A percentile compares a stretch with the other conserved stretches of the same genome.
Evolutionary conservation across 2,329 filamentous ascomycete species (phyloP).

Genomic region (Nigrospora sphaerica): DNA sequence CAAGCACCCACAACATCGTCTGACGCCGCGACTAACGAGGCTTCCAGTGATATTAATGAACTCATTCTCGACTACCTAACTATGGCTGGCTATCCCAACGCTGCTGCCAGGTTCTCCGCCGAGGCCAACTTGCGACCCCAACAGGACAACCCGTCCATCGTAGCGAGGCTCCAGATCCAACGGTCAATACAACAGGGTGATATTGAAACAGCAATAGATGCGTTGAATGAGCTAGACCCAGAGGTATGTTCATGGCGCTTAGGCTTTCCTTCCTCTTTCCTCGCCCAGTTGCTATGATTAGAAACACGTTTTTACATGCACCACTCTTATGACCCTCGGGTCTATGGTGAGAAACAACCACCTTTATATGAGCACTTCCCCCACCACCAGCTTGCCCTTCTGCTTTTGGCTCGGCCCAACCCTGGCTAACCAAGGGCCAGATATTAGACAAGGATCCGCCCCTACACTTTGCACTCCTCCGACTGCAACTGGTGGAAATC

Average conservation of each 20-base stretch:
- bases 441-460: slow-evolving; percentile 78
- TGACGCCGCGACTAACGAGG: slow-evolving; percentile 15
- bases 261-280: background rate
- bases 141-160: slow-evolving; percentile 66
- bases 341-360: slow-evolving; percentile 86
- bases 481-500: slow-evolving; percentile 87
- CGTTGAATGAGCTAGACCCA: slow-evolving; percentile 83
- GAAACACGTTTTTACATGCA: slow-evolving; percentile 89
- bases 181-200: slow-evolving; percentile 79
- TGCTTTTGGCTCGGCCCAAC: background rate
- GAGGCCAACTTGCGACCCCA: slow-evolving; percentile 82
- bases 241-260: slow-evolving; percentile 56
- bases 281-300: slow-evolving; percentile 71
- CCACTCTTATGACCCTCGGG: slow-evolving; percentile 92
- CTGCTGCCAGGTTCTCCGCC: slow-evolving; percentile 86
- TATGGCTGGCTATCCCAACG: slow-evolving; percentile 87
- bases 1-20: background rate
- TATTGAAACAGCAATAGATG: slow-evolving; percentile 77
- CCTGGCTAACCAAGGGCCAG: slow-evolving; percentile 37
- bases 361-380: slow-evolving; percentile 58
- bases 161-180: slow-evolving; percentile 73
- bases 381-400: background rate
- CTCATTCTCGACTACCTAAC: slow-evolving; percentile 96
- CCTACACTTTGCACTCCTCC: slow-evolving; percentile 82
- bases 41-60: slow-evolving; percentile 80